Conservation (phyloP, 768 basidiomycete genomes). For the Lactarius psammicola region DNA sequence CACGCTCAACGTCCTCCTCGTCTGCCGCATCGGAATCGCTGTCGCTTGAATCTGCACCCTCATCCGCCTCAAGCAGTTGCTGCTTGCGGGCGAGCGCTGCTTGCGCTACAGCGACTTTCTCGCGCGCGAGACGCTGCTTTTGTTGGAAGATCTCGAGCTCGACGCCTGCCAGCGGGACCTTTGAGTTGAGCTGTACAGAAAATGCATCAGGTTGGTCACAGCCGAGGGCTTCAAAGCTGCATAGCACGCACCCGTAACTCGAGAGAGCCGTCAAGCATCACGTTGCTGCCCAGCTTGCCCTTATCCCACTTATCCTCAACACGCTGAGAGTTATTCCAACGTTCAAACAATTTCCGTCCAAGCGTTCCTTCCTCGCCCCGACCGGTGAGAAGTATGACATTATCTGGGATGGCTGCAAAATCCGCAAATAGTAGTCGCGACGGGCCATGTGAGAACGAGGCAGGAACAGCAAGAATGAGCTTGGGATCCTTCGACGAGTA, state of each 20-base stretch:
- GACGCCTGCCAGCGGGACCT: constrained; percentile 83
- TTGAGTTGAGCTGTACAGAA: constrained; percentile 69
- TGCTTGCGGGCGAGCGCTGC: constrained; percentile 80
- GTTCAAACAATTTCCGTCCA: constrained; percentile 72
- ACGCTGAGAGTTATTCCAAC: constrained; percentile 84
- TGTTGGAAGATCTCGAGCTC: constrained; percentile 82
- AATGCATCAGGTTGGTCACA: constrained; percentile 12
- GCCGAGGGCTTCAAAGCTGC: background rate
- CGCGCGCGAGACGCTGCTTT: constrained; percentile 71
- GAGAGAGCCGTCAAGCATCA: constrained; percentile 75
- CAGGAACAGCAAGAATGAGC: constrained; percentile 89
- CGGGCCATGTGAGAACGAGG: constrained; percentile 88
- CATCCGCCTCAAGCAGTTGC: constrained; percentile 91
- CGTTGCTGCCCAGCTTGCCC: constrained; percentile 82
- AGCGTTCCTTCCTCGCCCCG: constrained; percentile 80
- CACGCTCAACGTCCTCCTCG: constrained; percentile 58
- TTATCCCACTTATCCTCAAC: constrained; percentile 82
- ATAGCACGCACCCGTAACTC: constrained; percentile 55
- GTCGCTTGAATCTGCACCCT: constrained; percentile 79
- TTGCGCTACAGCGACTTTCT: constrained; percentile 83
- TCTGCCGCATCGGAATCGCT: constrained; percentile 66
- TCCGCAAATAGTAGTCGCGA: constrained; percentile 83
- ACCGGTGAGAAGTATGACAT: constrained; percentile 83
- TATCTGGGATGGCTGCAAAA: constrained; percentile 79
- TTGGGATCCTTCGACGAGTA: constrained; percentile 90